Evolutionary conservation across 2,329 filamentous ascomycete genomes (phyloP).

Genomic region (Cladosporium phlei): DNA sequence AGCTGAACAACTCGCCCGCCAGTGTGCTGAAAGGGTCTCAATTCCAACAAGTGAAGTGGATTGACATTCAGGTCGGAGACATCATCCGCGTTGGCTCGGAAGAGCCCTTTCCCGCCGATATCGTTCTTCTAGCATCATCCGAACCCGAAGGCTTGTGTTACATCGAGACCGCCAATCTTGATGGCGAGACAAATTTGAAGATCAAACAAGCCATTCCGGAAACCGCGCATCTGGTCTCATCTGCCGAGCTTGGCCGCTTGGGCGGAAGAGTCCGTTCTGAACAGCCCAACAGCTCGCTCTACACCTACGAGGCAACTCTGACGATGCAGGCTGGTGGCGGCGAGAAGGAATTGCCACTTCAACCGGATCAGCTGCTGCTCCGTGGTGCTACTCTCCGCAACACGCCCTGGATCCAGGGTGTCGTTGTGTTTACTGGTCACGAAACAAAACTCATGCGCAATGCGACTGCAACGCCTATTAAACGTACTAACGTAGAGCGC

Average conservation of each 20-base stretch:
- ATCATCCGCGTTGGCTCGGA: constrained; percentile 91
- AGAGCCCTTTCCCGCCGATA: constrained; percentile 87
- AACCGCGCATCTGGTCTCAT: constrained; percentile 80
- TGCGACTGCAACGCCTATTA: constrained; percentile 93
- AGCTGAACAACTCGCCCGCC: constrained; percentile 82
- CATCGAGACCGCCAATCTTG: constrained; percentile 95
- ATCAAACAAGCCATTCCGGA: constrained; percentile 97
- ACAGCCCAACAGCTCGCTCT: constrained; percentile 95
- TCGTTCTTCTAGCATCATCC: constrained; percentile 87
- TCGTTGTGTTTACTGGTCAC: constrained; percentile 95
- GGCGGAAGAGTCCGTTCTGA: constrained; percentile 87
- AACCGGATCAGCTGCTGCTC: constrained; percentile 87
- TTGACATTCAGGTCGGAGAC: constrained; percentile 88
- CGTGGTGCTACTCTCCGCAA: constrained; percentile 92
- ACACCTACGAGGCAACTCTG: constrained; percentile 94
- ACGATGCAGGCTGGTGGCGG: constrained; percentile 86
- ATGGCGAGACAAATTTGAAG: constrained; percentile 97
- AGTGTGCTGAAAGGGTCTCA: constrained; percentile 74
- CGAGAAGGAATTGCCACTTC: constrained; percentile 85
- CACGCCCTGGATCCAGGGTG: constrained; percentile 92
- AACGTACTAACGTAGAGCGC: constrained; percentile 90
- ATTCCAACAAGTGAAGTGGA: constrained; percentile 87
- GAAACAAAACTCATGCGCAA: constrained; percentile 99
- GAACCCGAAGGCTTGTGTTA: constrained; percentile 97
- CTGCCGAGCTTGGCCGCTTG: constrained; percentile 76